Percentiles rank a stretch among this genome's conserved stretches.
Evolutionary conservation across 805 yeast species (phyloP).

Genomic region (Cyberlindnera misumaiensis): DNA sequence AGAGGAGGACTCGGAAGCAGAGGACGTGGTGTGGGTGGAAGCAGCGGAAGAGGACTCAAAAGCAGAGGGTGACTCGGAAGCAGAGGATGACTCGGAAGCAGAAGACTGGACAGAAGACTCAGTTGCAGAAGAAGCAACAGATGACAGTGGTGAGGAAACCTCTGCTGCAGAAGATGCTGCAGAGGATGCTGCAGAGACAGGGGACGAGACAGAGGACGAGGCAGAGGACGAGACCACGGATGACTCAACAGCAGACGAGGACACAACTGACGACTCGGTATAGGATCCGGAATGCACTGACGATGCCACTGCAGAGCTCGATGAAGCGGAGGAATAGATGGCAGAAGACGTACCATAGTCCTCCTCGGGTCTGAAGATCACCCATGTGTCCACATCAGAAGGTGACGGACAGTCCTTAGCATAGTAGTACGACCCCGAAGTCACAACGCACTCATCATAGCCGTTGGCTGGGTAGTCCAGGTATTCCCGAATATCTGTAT

Average conservation of each 20-base stretch:
- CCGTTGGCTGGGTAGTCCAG: not conserved
- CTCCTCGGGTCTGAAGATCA: conserved; percentile 3
- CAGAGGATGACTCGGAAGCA: not conserved
- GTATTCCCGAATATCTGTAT: not conserved
- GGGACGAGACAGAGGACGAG: conserved; percentile 5
- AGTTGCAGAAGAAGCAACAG: not conserved
- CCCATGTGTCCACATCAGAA: not conserved
- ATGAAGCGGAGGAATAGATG: too few relatives aligned
- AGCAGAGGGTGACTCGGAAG: not conserved
- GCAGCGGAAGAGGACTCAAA: not conserved
- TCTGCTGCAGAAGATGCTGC: conserved; percentile 5
- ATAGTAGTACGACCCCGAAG: conserved; percentile 2
- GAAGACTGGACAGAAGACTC: not conserved
- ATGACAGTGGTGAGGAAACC: conserved; percentile 1
- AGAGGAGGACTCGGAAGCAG: conserved; percentile 1
- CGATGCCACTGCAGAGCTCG: too few relatives aligned
- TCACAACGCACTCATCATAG: conserved; percentile 6
- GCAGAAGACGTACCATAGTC: too few relatives aligned
- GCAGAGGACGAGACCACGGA: conserved; percentile 1
- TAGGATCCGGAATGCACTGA: not conserved
- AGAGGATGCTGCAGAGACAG: conserved; percentile 2
- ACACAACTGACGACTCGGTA: conserved; percentile 6
- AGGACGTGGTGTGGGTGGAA: not conserved
- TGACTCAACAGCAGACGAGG: not conserved
- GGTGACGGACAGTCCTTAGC: conserved; percentile 1